These are phyloP conservation scores for Mantamonas sphyraenae DNA, from an alignment of 78 protist genomes.

Conservation along the genomic window DNA sequence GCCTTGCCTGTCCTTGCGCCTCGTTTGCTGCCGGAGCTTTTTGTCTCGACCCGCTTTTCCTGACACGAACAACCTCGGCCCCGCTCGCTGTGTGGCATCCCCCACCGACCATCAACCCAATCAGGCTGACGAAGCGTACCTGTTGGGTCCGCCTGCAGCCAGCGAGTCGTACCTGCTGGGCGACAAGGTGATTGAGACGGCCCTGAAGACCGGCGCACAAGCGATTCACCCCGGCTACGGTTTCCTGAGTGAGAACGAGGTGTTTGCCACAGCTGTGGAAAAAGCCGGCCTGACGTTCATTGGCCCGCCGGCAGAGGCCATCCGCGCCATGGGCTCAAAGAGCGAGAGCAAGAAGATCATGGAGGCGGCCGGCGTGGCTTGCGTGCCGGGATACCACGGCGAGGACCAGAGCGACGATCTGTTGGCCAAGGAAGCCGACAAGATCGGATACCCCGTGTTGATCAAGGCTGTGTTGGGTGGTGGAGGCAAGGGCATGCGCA, in stretches of 20 bases:
- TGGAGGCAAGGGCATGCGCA: conserved; percentile 86
- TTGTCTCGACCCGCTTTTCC: too few species aligned
- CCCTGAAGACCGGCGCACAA: conserved; percentile 54
- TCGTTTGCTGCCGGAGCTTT: too few species aligned
- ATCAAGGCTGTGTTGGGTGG: conserved; percentile 90
- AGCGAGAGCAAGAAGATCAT: conserved; percentile 73
- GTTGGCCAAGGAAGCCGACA: conserved; percentile 50
- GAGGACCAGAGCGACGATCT: conserved; percentile 59
- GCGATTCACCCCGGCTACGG: conserved; percentile 96
- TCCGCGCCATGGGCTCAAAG: conserved; percentile 62
- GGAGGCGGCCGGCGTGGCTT: conserved; percentile 69
- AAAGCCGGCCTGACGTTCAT: conserved; percentile 63
- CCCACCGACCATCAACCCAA: too few species aligned
- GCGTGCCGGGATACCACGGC: conserved; percentile 84
- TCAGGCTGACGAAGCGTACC: background rate
- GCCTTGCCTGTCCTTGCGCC: too few species aligned
- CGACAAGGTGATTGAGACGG: conserved; percentile 61
- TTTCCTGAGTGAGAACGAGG: conserved; percentile 83
- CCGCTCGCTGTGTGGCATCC: too few species aligned
- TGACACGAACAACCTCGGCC: too few species aligned
- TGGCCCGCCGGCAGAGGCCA: conserved; percentile 82
- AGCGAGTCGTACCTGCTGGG: conserved; percentile 36
- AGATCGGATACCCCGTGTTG: conserved; percentile 74
- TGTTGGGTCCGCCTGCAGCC: conserved; percentile 12
- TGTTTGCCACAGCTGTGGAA: conserved; percentile 51